Evolutionary conservation across 2,329 filamentous ascomycete genomes (phyloP), one percentile per base, ranked within the genome.

Genomic region (Cladosporium phlei): DNA sequence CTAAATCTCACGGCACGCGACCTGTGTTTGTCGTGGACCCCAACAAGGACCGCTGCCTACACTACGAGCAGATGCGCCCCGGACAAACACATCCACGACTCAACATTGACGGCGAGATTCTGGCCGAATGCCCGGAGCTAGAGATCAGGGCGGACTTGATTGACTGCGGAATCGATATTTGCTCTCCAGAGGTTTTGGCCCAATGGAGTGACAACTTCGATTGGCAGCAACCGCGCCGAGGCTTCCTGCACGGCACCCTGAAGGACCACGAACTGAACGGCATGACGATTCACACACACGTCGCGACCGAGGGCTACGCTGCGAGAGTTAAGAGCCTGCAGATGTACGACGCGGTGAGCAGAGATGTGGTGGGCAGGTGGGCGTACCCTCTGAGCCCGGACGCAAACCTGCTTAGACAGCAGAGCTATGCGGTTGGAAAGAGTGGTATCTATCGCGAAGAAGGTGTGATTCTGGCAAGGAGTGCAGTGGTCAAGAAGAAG

Each of bases 161-260:
- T 52, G 93, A 98, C 66, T 90, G 88, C 57, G 86, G 88, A 43
- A 93, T 98, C 60, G 93, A 98, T 64, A 97, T 98, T 54, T 97
- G 91, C 68, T 97, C 93, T 1, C 90, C 91, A 0, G 93, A 97
- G 62, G 90, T 96, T 7, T 77, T 97, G 33, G 90, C 90, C 6
- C 71, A 97, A 48, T 98, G 93, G 88, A 93, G 89, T 7, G 93
- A 98, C 68, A 95, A 90, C 62, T 98, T 97, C 59, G 91, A 98
- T 66, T 97, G 95, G 66, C 89, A 96, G 64, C 77, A 89, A 6
- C 88, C 91, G 1, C 80, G 90, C 46, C 85, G 84, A 59, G 88
- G 95, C 59, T 96, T 95, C 59, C 69, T 98, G 27, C 87, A 90
- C 63, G 90, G 90, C 49, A 89, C 97, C 1, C 72, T 98, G 45